Evolutionary conservation across 768 basidiomycete species (phyloP).

Genomic region (Leccinum variicolor): DNA sequence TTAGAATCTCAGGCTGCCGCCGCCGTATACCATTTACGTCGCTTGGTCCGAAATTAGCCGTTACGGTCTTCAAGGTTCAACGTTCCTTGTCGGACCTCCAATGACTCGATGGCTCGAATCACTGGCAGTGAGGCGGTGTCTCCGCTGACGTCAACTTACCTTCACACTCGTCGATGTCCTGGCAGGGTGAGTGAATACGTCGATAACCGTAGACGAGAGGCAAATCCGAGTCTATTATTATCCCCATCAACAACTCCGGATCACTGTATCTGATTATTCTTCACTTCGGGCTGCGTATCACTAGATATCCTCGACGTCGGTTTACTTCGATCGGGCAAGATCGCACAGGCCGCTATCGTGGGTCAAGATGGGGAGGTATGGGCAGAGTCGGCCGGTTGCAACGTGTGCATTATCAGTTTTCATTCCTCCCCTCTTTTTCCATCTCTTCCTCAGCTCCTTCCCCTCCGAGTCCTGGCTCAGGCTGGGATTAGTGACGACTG

Average conservation of each 20-base stretch:
- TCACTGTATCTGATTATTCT: not conserved
- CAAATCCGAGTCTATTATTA: not conserved
- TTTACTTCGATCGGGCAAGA: slow-evolving; percentile 69
- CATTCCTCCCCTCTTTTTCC: not conserved
- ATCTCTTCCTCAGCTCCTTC: no score
- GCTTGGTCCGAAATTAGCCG: no score
- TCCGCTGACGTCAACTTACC: not conserved
- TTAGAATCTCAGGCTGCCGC: no score
- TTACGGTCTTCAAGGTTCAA: no score
- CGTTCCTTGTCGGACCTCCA: not conserved
- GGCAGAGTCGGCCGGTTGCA: slow-evolving; percentile 28
- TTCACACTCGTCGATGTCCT: slow-evolving; percentile 19
- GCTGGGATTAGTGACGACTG: not conserved
- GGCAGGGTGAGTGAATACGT: slow-evolving; percentile 21
- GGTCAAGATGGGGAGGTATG: slow-evolving; percentile 30
- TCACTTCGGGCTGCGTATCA: not conserved
- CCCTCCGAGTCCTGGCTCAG: no score
- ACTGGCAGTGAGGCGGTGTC: not conserved
- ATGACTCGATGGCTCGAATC: not conserved
- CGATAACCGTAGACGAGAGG: not conserved
- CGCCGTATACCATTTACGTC: no score
- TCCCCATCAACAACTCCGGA: not conserved
- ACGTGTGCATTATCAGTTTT: slow-evolving; percentile 16
- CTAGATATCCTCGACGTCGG: slow-evolving; percentile 85
- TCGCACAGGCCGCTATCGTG: slow-evolving; percentile 63